phyloP scores from a whole-genome alignment of 2,329 filamentous ascomycete species.

The Ilyonectria destructans region DNA sequence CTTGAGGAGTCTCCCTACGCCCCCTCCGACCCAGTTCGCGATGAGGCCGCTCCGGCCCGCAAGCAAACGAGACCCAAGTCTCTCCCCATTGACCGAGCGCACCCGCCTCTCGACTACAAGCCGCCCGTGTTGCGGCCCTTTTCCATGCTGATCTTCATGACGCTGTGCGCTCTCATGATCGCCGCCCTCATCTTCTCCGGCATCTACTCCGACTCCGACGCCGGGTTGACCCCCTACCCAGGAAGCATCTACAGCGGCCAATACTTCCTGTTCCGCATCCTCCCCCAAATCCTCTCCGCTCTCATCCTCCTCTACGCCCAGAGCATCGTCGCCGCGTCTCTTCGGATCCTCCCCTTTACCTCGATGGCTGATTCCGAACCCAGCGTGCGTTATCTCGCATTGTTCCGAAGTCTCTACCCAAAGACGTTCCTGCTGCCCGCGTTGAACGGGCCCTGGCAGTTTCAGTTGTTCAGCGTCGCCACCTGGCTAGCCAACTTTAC shows the following conservation, averaged over 20 bases:
- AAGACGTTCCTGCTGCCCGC: constrained; percentile 77
- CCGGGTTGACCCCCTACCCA: constrained; percentile 79
- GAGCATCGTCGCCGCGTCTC: constrained; percentile 80
- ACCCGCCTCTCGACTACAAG: constrained; percentile 76
- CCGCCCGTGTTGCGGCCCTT: constrained; percentile 80
- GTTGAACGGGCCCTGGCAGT: constrained; percentile 74
- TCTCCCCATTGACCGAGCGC: constrained; percentile 57
- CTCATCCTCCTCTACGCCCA: constrained; percentile 84
- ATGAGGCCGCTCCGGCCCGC: constrained; percentile 41
- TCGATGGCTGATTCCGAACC: constrained; percentile 79
- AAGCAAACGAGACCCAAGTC: constrained; percentile 55
- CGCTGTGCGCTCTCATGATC: constrained; percentile 79
- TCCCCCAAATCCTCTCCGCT: constrained; percentile 84
- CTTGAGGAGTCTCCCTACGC: constrained; percentile 34
- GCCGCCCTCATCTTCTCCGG: constrained; percentile 81
- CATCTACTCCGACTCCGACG: constrained; percentile 74
- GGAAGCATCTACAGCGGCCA: constrained; percentile 77
- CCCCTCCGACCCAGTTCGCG: constrained; percentile 34
- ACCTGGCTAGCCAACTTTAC: constrained; percentile 87
- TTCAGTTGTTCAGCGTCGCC: constrained; percentile 77
- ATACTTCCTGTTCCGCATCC: constrained; percentile 90
- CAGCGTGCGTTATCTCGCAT: constrained; percentile 72
- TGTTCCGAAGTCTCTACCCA: constrained; percentile 80
- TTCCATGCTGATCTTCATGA: constrained; percentile 74
- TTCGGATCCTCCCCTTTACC: constrained; percentile 84